A percentile compares a stretch with the other conserved stretches of the same genome.
Evolutionary conservation across 2,329 filamentous ascomycete species (phyloP).

Genomic region (Alternaria sp.): DNA sequence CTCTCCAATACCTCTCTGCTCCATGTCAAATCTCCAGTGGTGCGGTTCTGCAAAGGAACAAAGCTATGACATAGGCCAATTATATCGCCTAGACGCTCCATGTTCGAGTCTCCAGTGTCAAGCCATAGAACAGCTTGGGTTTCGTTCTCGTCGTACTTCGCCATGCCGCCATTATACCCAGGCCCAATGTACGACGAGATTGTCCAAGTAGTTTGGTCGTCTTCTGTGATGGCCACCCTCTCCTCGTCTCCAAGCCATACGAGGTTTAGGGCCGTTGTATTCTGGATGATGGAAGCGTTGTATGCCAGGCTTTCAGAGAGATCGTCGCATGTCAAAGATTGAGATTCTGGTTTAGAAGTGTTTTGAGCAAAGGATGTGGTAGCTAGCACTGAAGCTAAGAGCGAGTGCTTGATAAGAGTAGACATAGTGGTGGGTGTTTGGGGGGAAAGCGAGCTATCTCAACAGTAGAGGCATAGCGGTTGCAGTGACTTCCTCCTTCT

Average conservation of each 20-base stretch:
- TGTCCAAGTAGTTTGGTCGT: neutral
- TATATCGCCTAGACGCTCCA: neutral
- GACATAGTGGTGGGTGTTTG: neutral
- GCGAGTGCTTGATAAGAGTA: neutral
- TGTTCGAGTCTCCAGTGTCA: neutral
- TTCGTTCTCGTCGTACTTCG: neutral
- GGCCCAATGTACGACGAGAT: conserved; percentile 4
- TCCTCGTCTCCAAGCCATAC: neutral
- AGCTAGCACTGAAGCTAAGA: neutral
- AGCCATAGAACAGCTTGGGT: conserved; percentile 3
- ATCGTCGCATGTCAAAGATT: neutral
- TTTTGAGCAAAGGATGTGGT: neutral
- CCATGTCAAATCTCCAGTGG: neutral
- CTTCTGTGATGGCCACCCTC: neutral
- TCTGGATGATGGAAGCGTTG: conserved; percentile 1
- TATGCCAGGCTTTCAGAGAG: neutral
- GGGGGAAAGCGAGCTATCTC: neutral
- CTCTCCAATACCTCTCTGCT: conserved; percentile 4
- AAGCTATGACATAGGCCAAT: neutral
- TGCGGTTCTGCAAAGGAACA: neutral
- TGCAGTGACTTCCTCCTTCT: neutral
- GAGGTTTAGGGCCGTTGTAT: neutral
- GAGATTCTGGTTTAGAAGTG: neutral
- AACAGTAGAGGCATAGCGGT: neutral
- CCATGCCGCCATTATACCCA: neutral